Evolutionary conservation across 257 asterid species (phyloP).

Genomic region (Schizonepeta tenuifolia): DNA sequence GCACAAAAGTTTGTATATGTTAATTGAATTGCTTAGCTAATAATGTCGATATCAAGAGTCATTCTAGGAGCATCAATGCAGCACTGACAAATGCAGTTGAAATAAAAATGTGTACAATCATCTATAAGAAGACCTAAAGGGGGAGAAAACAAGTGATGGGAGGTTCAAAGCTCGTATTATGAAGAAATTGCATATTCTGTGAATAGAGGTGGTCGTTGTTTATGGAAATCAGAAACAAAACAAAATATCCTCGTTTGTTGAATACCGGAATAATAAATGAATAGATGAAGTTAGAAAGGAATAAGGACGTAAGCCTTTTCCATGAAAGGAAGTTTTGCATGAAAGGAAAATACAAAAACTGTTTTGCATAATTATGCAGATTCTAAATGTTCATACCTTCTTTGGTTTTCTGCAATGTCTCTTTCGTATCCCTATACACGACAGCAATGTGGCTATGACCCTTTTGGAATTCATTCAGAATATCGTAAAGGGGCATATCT

Average conservation of each 20-base stretch:
- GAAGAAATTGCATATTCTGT: not conserved
- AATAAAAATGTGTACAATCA: not conserved
- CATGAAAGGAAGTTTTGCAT: not conserved
- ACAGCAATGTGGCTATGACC: conserved; percentile 99
- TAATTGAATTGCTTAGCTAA: conserved; percentile 18
- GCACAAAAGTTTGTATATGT: not conserved
- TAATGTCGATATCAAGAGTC: not conserved
- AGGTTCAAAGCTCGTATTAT: not conserved
- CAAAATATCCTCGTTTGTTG: not conserved
- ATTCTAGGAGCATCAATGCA: conserved; percentile 10
- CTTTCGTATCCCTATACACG: conserved; percentile 75
- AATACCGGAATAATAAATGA: not conserved
- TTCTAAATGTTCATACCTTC: conserved; percentile 45
- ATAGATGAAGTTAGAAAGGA: not conserved
- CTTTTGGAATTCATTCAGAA: conserved; percentile 93
- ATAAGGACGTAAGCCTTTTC: conserved; percentile 7
- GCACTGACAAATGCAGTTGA: not conserved
- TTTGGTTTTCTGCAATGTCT: conserved; percentile 51
- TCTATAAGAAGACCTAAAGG: not conserved
- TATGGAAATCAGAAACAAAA: not conserved
- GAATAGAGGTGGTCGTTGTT: not conserved
- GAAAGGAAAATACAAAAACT: conserved; percentile 1
- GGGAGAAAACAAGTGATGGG: not conserved
- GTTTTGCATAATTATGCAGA: not conserved
- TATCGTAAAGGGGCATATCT: conserved; percentile 95